A percentile compares a stretch with the other conserved stretches of the same genome.
Conservation (phyloP, 2,329 filamentous ascomycete genomes). For the Chrysoporthe cubensis region DNA sequence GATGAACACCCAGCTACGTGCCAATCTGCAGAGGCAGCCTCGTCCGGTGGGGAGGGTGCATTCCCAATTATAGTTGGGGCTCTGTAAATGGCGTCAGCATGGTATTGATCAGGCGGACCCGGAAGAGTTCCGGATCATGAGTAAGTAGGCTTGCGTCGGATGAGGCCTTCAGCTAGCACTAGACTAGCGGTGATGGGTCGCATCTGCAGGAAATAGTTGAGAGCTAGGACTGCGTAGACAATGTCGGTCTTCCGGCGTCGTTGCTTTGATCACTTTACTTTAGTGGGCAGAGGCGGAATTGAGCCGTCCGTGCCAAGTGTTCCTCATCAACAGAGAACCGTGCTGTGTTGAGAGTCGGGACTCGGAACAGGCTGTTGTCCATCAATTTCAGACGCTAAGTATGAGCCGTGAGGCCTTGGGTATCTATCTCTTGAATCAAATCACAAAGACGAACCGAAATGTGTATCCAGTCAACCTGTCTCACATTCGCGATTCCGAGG, state of each 20-base stretch:
- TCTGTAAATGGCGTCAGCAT: no score
- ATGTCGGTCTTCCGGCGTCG: background rate
- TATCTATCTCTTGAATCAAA: no score
- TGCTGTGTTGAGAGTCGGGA: background rate
- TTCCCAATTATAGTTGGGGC: no score
- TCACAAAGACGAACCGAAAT: background rate
- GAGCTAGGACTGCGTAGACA: no score
- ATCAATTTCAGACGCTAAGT: background rate
- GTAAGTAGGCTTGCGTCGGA: no score
- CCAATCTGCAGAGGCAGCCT: background rate
- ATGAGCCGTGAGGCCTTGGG: no score
- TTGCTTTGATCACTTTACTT: background rate
- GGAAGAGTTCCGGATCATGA: no score
- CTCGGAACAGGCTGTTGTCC: background rate
- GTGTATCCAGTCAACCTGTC: background rate
- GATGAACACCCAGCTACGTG: background rate
- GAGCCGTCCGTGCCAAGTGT: background rate
- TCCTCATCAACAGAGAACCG: background rate
- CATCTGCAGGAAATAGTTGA: no score
- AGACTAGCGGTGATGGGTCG: no score
- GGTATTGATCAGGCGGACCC: no score
- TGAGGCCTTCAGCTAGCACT: no score
- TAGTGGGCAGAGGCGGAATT: background rate
- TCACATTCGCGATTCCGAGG: constrained; percentile 16
- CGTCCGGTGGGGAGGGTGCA: no score